Evolutionary conservation across 2,329 filamentous ascomycete species (phyloP).

Genomic region (Fusarium beomiforme): DNA sequence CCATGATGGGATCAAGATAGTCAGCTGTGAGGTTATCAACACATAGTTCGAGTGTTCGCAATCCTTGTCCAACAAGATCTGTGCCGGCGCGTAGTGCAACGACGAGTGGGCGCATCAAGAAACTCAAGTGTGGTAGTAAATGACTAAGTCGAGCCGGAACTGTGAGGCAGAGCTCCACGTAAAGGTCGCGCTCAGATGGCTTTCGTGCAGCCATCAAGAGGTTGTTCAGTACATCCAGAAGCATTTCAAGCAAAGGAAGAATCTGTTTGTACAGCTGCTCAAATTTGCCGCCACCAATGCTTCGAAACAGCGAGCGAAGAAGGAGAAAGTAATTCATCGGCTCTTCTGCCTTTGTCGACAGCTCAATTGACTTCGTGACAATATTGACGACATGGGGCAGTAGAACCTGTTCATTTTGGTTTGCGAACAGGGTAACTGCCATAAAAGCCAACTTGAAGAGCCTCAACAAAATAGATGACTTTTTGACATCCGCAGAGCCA

Average conservation of each 20-base stretch:
- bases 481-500: conserved; percentile 89
- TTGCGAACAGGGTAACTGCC: conserved; percentile 95
- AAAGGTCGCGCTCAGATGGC: conserved; percentile 90
- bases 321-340: conserved; percentile 99
- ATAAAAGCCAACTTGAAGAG: conserved; percentile 99
- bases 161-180: conserved; percentile 95
- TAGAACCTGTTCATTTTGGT: conserved; percentile 94
- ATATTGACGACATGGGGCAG: conserved; percentile 97
- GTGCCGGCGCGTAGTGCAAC: conserved; percentile 91
- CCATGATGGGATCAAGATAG: conserved; percentile 98
- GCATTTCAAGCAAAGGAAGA: conserved; percentile 93
- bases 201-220: conserved; percentile 90
- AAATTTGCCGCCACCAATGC: conserved; percentile 96
- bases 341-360: conserved; percentile 94
- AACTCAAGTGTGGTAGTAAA: conserved; percentile 92
- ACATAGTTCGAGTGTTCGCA: conserved; percentile 93
- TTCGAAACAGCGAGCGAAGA: conserved; percentile 89
- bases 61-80: conserved; percentile 92
- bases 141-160: conserved; percentile 95
- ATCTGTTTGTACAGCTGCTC: conserved; percentile 99
- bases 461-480: conserved; percentile 89
- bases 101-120: conserved; percentile 97
- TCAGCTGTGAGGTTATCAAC: conserved; percentile 98
- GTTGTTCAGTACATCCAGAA: conserved; percentile 96
- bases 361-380: conserved; percentile 94